A percentile compares a stretch with the other conserved stretches of the same genome.
Evolutionary conservation across 768 basidiomycete genomes (phyloP).

Genomic region (Suillus weaverae): DNA sequence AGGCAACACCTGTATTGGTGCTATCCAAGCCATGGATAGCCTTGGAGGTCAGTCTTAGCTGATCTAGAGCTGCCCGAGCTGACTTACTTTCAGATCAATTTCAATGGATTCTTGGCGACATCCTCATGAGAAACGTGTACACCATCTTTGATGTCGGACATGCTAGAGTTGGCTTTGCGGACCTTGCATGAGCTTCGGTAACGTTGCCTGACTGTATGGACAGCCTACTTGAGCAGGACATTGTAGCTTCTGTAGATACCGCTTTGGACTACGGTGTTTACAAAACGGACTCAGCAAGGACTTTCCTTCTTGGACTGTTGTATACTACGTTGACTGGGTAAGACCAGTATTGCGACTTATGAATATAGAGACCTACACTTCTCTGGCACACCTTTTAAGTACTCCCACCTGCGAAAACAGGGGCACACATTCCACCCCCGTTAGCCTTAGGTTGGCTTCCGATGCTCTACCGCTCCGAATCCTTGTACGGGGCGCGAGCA

Average conservation of each 20-base stretch:
- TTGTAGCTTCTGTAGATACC: background rate
- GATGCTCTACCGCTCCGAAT: too few relatives aligned
- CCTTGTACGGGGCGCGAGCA: too few relatives aligned
- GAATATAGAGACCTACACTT: background rate
- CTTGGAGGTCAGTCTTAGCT: conserved; percentile 20
- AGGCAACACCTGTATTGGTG: conserved; percentile 12
- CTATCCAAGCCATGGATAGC: conserved; percentile 10
- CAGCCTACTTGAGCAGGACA: background rate
- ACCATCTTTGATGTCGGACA: conserved; percentile 43
- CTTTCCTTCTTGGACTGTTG: background rate
- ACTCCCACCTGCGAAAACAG: too few relatives aligned
- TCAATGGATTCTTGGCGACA: conserved; percentile 37
- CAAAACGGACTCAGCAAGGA: too few relatives aligned
- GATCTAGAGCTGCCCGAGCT: background rate
- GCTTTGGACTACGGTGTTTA: background rate
- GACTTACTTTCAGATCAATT: conserved; percentile 15
- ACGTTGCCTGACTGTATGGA: background rate
- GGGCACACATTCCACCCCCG: too few relatives aligned
- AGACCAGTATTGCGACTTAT: background rate
- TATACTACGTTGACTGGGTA: background rate
- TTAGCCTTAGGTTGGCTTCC: too few relatives aligned
- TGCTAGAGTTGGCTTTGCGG: conserved; percentile 40
- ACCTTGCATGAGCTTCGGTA: conserved; percentile 17
- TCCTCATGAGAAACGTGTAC: conserved; percentile 47
- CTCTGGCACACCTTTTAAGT: too few relatives aligned